phyloP scores from a whole-genome alignment of 108 stramenopile genomes.

The Cylindrotheca closterium region DNA sequence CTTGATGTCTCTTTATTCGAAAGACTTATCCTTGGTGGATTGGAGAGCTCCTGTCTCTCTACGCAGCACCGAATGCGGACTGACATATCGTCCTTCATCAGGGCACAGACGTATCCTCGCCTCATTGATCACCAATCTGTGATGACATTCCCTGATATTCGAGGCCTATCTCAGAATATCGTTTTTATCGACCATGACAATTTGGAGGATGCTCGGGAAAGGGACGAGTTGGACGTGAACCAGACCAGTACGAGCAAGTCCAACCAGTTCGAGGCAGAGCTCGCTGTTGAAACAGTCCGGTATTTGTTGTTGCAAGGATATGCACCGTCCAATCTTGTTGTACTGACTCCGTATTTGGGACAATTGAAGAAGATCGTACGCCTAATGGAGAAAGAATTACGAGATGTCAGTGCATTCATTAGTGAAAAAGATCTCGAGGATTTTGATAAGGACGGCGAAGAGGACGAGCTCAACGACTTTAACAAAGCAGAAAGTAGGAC shows the following conservation, averaged over 20 bases:
- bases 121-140: constrained; percentile 45
- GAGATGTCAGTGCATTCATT: constrained; percentile 31
- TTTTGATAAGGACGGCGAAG: constrained; percentile 29
- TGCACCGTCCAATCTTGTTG: constrained; percentile 26
- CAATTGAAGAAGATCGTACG: constrained; percentile 36
- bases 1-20: constrained; percentile 64
- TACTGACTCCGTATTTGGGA: constrained; percentile 54
- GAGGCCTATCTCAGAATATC: constrained; percentile 30
- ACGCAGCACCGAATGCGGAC: constrained; percentile 57
- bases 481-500: background rate
- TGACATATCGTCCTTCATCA: constrained; percentile 36
- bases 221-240: background rate
- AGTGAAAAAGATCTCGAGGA: constrained; percentile 36
- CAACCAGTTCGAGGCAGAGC: constrained; percentile 34
- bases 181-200: constrained; percentile 46
- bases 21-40: constrained; percentile 38
- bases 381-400: constrained; percentile 20
- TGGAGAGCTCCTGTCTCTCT: constrained; percentile 30
- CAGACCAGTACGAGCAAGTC: constrained; percentile 21
- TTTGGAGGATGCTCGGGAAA: constrained; percentile 27
- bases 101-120: constrained; percentile 43
- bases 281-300: constrained; percentile 44
- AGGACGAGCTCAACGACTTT: constrained; percentile 1
- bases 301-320: constrained; percentile 56
- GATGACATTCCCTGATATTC: constrained; percentile 22